These are phyloP conservation scores for Penicillium sp. DNA, from an alignment of 2,329 filamentous ascomycete genomes.

Conservation along the genomic window DNA sequence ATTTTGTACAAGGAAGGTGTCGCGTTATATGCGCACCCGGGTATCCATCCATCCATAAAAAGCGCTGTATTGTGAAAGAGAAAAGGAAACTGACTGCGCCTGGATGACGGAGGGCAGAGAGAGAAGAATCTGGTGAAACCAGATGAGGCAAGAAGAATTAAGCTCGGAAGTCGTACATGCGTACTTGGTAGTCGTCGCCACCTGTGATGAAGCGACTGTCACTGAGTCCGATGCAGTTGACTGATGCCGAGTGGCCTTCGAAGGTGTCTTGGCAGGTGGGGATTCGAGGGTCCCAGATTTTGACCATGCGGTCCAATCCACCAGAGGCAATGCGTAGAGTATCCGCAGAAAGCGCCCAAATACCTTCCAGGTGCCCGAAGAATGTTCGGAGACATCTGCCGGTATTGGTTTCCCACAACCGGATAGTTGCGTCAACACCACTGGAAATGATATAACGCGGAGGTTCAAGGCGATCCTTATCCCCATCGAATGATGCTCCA, in stretches of 20 bases:
- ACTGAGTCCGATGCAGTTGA: constrained; percentile 89
- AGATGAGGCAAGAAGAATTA: constrained; percentile 11
- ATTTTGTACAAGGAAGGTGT: constrained; percentile 7
- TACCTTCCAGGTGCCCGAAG: constrained; percentile 94
- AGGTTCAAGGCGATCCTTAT: constrained; percentile 66
- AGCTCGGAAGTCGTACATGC: constrained; percentile 72
- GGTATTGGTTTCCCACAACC: constrained; percentile 84
- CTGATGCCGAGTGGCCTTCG: constrained; percentile 83
- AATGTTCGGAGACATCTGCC: constrained; percentile 85
- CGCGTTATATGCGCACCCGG: constrained; percentile 15
- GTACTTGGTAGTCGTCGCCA: constrained; percentile 88
- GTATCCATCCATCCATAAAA: constrained; percentile 17
- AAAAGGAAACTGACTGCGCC: neutral
- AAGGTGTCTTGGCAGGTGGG: constrained; percentile 92
- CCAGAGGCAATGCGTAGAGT: constrained; percentile 84
- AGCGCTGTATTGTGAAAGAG: constrained; percentile 4
- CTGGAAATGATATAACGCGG: constrained; percentile 91
- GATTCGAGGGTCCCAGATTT: constrained; percentile 89
- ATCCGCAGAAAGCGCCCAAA: constrained; percentile 91
- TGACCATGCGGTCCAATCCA: constrained; percentile 91
- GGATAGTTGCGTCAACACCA: constrained; percentile 85
- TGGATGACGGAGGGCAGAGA: constrained; percentile 4
- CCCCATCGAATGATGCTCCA: constrained; percentile 61
- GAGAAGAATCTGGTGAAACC: neutral
- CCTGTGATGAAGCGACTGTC: constrained; percentile 88